Evolutionary conservation across 148 eudicot species (phyloP).

Genomic region (Camellia granthamiana): DNA sequence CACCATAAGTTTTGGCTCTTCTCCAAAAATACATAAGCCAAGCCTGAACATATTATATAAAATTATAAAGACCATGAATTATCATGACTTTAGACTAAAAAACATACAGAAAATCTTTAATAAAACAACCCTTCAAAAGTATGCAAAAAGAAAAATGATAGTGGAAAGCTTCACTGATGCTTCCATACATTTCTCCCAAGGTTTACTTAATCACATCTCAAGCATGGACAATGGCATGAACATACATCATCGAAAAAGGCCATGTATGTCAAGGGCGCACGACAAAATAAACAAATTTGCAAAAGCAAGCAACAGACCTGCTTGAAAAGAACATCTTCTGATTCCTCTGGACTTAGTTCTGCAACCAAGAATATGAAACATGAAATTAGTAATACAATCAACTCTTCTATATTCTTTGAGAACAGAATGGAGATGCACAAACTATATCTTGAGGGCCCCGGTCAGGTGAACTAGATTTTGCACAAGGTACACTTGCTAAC

Average conservation of each 20-base stretch:
- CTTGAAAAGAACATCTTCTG: conserved; percentile 86
- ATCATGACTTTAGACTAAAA: neutral
- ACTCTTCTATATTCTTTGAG: conserved; percentile 1
- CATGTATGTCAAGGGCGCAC: neutral
- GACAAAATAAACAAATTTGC: conserved; percentile 6
- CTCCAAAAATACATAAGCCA: conserved; percentile 31
- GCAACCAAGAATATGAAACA: conserved; percentile 27
- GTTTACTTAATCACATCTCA: neutral
- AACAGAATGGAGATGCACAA: conserved; percentile 4
- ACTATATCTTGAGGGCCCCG: neutral
- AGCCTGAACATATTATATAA: conserved; percentile 16
- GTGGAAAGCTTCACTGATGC: no score
- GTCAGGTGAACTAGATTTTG: neutral
- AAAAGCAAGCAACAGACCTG: conserved; percentile 49
- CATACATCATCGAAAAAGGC: conserved; percentile 1
- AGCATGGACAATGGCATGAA: neutral
- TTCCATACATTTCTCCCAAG: neutral
- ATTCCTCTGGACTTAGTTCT: conserved; percentile 81
- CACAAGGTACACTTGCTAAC: neutral
- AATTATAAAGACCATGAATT: neutral
- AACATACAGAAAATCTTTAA: neutral
- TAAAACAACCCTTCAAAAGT: neutral
- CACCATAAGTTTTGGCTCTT: conserved; percentile 26
- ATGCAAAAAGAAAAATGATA: no score
- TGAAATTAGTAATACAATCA: conserved; percentile 9